Conservation (phyloP, 805 yeast species). For the Nakazawaea anatomiae region DNA sequence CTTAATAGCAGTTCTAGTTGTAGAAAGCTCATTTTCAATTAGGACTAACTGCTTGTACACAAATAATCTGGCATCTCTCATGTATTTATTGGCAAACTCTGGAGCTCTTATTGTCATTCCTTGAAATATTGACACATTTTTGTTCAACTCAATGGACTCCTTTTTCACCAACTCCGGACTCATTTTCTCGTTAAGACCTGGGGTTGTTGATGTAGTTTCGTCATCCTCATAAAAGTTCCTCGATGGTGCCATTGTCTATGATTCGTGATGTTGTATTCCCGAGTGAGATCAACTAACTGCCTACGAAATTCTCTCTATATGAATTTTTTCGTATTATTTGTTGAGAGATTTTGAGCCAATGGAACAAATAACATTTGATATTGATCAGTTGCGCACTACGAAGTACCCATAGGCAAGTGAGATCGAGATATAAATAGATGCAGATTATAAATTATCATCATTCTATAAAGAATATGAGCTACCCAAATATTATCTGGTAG, state of each 20-base stretch:
- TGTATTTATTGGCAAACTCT: conserved; percentile 38
- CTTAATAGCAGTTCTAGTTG: conserved; percentile 38
- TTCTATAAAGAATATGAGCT: background rate
- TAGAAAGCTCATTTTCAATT: conserved; percentile 36
- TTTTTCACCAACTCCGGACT: conserved; percentile 28
- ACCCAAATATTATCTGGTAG: conserved; percentile 40
- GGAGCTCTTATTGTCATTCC: conserved; percentile 52
- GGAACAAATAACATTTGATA: background rate
- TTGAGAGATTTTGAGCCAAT: background rate
- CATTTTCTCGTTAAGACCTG: conserved; percentile 38
- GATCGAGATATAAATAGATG: background rate
- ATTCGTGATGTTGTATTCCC: background rate
- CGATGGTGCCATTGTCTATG: conserved; percentile 14
- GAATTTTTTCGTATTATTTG: background rate
- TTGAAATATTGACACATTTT: conserved; percentile 31
- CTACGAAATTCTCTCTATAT: background rate
- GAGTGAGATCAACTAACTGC: no score
- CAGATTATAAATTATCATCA: background rate
- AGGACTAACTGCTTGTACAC: conserved; percentile 31
- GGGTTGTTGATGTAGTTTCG: conserved; percentile 38
- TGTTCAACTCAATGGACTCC: conserved; percentile 29
- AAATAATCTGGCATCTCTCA: conserved; percentile 32
- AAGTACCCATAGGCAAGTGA: background rate
- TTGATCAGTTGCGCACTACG: background rate
- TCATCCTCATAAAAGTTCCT: conserved; percentile 51